phyloP scores from a whole-genome alignment of 768 basidiomycete species.

The Tylopilus vinaceipallidus region DNA sequence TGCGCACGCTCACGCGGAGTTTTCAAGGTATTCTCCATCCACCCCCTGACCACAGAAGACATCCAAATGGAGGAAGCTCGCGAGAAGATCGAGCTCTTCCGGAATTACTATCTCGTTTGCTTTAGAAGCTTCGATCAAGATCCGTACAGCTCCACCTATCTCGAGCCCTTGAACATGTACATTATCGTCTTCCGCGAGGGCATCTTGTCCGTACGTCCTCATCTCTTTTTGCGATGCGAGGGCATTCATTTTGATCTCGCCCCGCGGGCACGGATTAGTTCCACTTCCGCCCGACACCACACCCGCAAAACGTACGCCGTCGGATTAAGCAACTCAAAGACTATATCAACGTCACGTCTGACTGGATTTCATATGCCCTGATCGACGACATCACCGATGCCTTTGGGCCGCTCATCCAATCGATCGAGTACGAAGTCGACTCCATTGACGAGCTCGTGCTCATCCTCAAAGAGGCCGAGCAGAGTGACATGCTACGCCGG shows the following conservation, averaged over 20 bases:
- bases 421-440: constrained; percentile 99
- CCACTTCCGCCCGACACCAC: constrained; percentile 96
- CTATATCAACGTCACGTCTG: constrained; percentile 97
- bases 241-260: neutral
- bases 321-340: constrained; percentile 99
- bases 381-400: constrained; percentile 99
- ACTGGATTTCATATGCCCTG: constrained; percentile 99
- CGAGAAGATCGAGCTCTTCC: constrained; percentile 99
- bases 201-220: constrained; percentile 74
- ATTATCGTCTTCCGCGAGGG: constrained; percentile 99
- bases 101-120: constrained; percentile 98
- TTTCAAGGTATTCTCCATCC: constrained; percentile 87
- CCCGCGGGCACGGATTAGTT: constrained; percentile 51
- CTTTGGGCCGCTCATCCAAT: constrained; percentile 96
- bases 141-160: constrained; percentile 92
- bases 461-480: constrained; percentile 71
- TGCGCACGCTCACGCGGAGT: constrained; percentile 1
- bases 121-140: constrained; percentile 99
- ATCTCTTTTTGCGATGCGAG: neutral
- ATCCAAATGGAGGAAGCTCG: constrained; percentile 99
- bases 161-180: constrained; percentile 99
- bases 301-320: constrained; percentile 95
- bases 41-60: constrained; percentile 98
- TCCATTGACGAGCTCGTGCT: constrained; percentile 97
- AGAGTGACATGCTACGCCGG: constrained; percentile 95